phyloP scores from a whole-genome alignment of 2,329 filamentous ascomycete genomes.

The Fusarium subglutinans region DNA sequence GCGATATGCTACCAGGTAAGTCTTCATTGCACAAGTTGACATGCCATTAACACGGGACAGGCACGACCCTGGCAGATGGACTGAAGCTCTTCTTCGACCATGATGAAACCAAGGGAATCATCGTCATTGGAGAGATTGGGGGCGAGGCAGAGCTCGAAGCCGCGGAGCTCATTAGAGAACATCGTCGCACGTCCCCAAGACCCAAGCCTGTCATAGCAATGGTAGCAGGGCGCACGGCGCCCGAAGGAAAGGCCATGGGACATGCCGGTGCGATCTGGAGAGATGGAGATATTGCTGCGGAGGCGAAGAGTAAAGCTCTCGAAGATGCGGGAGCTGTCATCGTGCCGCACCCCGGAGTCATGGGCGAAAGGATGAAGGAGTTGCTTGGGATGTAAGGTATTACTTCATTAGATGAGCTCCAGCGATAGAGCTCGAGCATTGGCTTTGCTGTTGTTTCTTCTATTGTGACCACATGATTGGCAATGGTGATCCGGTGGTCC shows the following conservation, averaged over 20 bases:
- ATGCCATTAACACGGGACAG: neutral
- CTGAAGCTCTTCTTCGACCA: slow-evolving; percentile 74
- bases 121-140: slow-evolving; percentile 77
- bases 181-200: slow-evolving; percentile 60
- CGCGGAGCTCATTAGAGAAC: slow-evolving; percentile 76
- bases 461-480: neutral
- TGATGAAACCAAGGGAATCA: slow-evolving; percentile 74
- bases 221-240: slow-evolving; percentile 71
- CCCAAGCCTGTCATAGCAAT: slow-evolving; percentile 74
- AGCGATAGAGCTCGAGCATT: neutral
- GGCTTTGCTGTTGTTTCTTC: neutral
- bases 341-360: slow-evolving; percentile 51
- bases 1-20: slow-evolving; percentile 74
- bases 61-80: slow-evolving; percentile 77
- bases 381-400: slow-evolving; percentile 34
- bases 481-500: neutral
- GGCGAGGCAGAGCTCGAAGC: slow-evolving; percentile 75
- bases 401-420: neutral
- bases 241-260: slow-evolving; percentile 72
- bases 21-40: accelerated
- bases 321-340: slow-evolving; percentile 49
- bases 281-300: slow-evolving; percentile 45
- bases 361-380: slow-evolving; percentile 49
- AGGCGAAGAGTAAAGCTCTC: slow-evolving; percentile 47
- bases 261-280: slow-evolving; percentile 72